Evolutionary conservation across 2,329 filamentous ascomycete genomes (phyloP), one percentile per base, ranked within the genome.

Genomic region (Neonectria coccinea): DNA sequence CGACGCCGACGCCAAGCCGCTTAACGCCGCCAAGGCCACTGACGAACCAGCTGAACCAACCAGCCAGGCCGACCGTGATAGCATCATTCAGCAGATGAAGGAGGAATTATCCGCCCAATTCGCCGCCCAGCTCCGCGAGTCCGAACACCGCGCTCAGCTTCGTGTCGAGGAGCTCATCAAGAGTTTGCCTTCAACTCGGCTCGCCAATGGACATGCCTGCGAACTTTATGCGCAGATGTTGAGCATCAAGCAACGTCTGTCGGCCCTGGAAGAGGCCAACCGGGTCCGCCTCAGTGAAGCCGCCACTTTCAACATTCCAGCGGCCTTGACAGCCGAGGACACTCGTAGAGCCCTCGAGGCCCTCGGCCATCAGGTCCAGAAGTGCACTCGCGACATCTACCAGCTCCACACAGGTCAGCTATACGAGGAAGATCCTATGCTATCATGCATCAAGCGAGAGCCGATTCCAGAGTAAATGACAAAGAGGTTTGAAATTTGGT

Each of bases 371-470:
- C 59, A 62, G 16, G 52, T 62, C 12, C 52, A 62, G 3, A 52
- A 51, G 29, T 62, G 59, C 53, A 62, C 59, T 22, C 59, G 59
- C 52, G 55, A 56, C 45, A 56, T 62, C 33, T 48, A 62, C 41
- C 44, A 62, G 45, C 53, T 62, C 52, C 56, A 56, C 27, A 62
- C 45, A 36, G 53, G 53, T 27, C 44, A 52, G 18, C 45, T 27
- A 10, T 56, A 56, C 45, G 59, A 62, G 22, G 59, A 62, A 18
- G 59, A 62, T 12, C 59, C 59, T 6, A 42, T 31, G 4, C 20
- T 62, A 44, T 20, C 55, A 14, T 36, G 39, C 36, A 50, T 62
- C n/a, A 56, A 62, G 41, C 36, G 45, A 36, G 59, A 62, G 53
- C 59, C 25, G 18, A 20, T 56, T 31, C 27, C 8, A 9, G 36